Evolutionary conservation across 2,329 filamentous ascomycete species (phyloP), one percentile per base, ranked within the genome.

Genomic region (Aspergillus fumigatus): DNA sequence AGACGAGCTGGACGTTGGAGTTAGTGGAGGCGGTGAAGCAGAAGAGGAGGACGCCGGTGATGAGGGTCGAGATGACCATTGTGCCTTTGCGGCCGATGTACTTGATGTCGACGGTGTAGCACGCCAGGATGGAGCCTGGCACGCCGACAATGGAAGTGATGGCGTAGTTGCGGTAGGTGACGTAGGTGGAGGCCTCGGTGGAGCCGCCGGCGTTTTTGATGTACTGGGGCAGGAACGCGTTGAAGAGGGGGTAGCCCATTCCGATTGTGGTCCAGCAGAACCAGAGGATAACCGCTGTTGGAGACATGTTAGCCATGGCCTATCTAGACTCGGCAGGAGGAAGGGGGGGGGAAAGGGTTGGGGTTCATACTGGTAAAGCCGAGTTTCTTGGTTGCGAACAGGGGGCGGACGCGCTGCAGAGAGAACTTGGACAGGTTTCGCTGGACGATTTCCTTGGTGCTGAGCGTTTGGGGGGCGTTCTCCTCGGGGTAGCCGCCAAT

Each of bases 161-260:
- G 70, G 87, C 87, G 71, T 92, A 93, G 79, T 91, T 90, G 59
- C 88, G 86, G 76, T 94, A 95, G 50, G 73, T 77, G 35, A 75
- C 71, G 50, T 71, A 68, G 19, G 71, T 70, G 11, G 75, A 67
- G 19, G 73, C 73, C 4, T 63, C 61, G 50, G 74, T 74, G 14
- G 67, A 61, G 7, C 64, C 67, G 10, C 77, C 77, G 26, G 84
- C 81, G 55, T 85, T 82, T 25, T 86, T 83, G 57, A 95, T 84
- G 68, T 94, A 94, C 64, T 94, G 89, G 0, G 91, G 91, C n/a
- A 96, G 80, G 75, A 95, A 95, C 52, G 89, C 88, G 72, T 94
- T 94, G 82, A 93, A 96, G 1, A 96, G 82, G 1, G 90, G 90
- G 67, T 93, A 95, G 2, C 87, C 90, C 84, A 95, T 88, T 58